Evolutionary conservation across 768 basidiomycete species (phyloP), one percentile per base, ranked within the genome.

Genomic region (Xerocomus brunneocitrinus): DNA sequence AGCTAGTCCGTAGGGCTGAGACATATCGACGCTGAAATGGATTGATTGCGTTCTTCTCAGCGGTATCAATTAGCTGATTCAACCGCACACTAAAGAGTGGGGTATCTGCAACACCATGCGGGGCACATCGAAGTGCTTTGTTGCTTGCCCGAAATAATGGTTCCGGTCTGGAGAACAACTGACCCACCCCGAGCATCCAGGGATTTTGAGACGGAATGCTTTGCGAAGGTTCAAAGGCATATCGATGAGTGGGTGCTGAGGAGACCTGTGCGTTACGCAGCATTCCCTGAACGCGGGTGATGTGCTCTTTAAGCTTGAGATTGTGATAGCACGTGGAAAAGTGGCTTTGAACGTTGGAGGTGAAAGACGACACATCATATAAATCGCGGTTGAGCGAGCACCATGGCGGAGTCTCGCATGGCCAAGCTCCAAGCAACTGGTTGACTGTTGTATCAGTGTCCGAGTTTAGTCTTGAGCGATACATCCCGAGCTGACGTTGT

Each of bases 251-350:
- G 10, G 19, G 28, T 2, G 42, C n/a, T 14, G 41, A 16, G 10
- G 5, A 35, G n/a, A 14, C 31, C 8, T 8, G 41, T 35, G 27
- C 8, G 31, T 13, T 19, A 32, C 25, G 6, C 25, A 43, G 27
- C 9, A 43, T 50, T 6, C 1, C 8, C 32, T 50, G 50, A 8
- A 50, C 41, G 19, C 50, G 41, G 2, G 12, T 5, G 4, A 50
- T 34, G 31, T 47, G 51, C 16, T 47, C 43, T 45, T 54, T 51
- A 19, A 64, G 35, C 22, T 46, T 22, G 9, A 28, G n/a, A 28
- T 64, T 64, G 22, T 34, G 49, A 31, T 55, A 60, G 24, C 62
- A 52, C 41, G 49, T 53, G 3, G 36, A 19, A 24, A 62, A 64
- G 27, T 56, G 12, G 3, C 9, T 19, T 13, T 12, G n/a, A 28